These are phyloP conservation scores for Pichia sp. DNA, from an alignment of 1,139 yeast genomes.

Conservation along the genomic window DNA sequence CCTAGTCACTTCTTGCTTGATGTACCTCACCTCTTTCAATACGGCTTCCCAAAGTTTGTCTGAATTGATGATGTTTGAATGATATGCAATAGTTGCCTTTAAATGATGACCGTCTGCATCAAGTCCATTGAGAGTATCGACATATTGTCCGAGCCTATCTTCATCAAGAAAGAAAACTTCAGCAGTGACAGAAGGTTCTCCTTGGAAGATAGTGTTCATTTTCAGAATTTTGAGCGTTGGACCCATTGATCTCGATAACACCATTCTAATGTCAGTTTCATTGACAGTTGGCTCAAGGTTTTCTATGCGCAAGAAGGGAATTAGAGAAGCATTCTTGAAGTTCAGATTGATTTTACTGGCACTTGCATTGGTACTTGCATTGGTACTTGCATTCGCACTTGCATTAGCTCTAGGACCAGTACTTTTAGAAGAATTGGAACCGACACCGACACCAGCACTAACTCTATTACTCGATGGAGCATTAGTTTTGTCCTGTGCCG, in stretches of 20 bases:
- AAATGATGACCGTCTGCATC: conserved; percentile 19
- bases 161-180: conserved; percentile 20
- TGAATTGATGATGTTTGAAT: conserved; percentile 13
- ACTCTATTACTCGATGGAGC: too few species aligned
- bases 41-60: conserved; percentile 12
- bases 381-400: too few species aligned
- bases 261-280: conserved; percentile 15
- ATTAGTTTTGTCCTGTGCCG: too few species aligned
- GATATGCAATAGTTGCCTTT: conserved; percentile 10
- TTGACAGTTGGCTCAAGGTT: conserved; percentile 17
- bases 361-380: too few species aligned
- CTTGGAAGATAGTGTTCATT: conserved; percentile 4
- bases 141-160: conserved; percentile 11
- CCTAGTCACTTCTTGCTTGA: conserved; percentile 2
- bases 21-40: conserved; percentile 10
- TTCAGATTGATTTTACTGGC: conserved; percentile 3
- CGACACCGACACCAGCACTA: too few species aligned
- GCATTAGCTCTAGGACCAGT: too few species aligned
- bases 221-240: conserved; percentile 8
- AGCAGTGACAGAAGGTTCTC: conserved; percentile 15
- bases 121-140: conserved; percentile 11
- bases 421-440: too few species aligned
- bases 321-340: conserved; percentile 17
- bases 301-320: conserved; percentile 18
- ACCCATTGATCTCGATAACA: conserved; percentile 4